Evolutionary conservation across 2,329 filamentous ascomycete species (phyloP), one percentile per base, ranked within the genome.

Genomic region (Fusarium tuaranense): DNA sequence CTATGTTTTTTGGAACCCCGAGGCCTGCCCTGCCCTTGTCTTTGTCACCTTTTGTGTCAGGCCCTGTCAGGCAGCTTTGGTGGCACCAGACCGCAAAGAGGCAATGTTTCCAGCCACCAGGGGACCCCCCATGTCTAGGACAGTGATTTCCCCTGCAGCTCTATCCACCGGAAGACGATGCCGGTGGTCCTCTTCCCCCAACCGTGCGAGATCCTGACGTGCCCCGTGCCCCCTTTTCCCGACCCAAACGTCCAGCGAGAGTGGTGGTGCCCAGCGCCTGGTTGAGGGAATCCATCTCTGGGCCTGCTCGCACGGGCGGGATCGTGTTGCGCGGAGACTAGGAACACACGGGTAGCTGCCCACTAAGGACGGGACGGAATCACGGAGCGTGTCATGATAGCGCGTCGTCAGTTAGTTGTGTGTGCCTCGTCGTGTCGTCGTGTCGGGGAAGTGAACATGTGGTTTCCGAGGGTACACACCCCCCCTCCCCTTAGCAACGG

Each of bases 321-420:
- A 75, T 74, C 72, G 65, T 65, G 69, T 62, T 72, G 65, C 64
- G 38, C 65, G 65, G 72, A 70, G 55, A 69, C 71, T 71, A 71
- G 69, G 69, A 68, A 68, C 39, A 39, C 57, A 44, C 67, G 67
- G 69, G 39, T 68, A 53, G 60, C 60, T 48, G 60, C 27, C 48
- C 72, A 73, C 72, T 74, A 75, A 73, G 48, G 63, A 48, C 72
- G 72, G 72, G 72, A 74, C 65, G 69, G 72, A 67, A 63, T 65
- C 66, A 75, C 65, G 72, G 69, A 74, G 55, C 72, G 48, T 18
- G 65, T 72, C 65, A 51, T 27, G 63, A 61, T 62, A 60, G 44
- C 32, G 25, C 25, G 20, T 41, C 27, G 27, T 30, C 27, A 25
- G 68, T 27, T 7, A 7, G 30, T 22, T 22, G 7, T 18, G 44